A percentile compares a stretch with the other conserved stretches of the same genome.
These are phyloP conservation scores for Zygoascus ofunaensis DNA, from an alignment of 805 yeast genomes.

Conservation along the genomic window DNA sequence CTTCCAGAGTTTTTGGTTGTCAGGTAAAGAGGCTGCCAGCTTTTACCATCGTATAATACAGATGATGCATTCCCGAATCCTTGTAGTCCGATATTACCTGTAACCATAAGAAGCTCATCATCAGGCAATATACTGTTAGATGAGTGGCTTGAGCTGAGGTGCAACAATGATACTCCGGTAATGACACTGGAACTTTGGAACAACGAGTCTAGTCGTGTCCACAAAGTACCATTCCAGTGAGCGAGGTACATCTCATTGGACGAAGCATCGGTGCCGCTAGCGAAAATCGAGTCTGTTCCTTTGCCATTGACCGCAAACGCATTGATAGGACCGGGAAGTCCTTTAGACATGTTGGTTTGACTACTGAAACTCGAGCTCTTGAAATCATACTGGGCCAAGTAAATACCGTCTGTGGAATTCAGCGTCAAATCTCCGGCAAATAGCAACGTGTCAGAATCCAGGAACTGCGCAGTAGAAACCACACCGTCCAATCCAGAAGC, in stretches of 20 bases:
- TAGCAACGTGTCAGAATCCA: constrained; percentile 31
- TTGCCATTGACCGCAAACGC: constrained; percentile 28
- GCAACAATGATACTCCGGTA: constrained; percentile 38
- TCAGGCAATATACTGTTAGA: constrained; percentile 33
- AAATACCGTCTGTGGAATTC: constrained; percentile 26
- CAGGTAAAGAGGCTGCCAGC: constrained; percentile 59
- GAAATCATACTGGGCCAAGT: constrained; percentile 51
- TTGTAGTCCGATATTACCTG: constrained; percentile 46
- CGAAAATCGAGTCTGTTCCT: constrained; percentile 38
- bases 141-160: constrained; percentile 24
- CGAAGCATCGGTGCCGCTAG: constrained; percentile 27
- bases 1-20: constrained; percentile 17
- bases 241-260: constrained; percentile 28
- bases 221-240: constrained; percentile 40
- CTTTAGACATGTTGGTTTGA: constrained; percentile 14
- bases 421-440: constrained; percentile 49
- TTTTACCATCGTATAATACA: constrained; percentile 55
- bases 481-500: constrained; percentile 38
- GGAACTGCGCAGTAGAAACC: constrained; percentile 45
- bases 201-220: constrained; percentile 38
- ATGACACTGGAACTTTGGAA: constrained; percentile 32
- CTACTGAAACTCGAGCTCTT: constrained; percentile 25
- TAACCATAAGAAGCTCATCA: constrained; percentile 41
- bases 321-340: constrained; percentile 22
- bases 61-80: constrained; percentile 49